These are phyloP conservation scores for Nothophytophthora sp. DNA, from an alignment of 352 stramenopile genomes.

Conservation along the genomic window DNA sequence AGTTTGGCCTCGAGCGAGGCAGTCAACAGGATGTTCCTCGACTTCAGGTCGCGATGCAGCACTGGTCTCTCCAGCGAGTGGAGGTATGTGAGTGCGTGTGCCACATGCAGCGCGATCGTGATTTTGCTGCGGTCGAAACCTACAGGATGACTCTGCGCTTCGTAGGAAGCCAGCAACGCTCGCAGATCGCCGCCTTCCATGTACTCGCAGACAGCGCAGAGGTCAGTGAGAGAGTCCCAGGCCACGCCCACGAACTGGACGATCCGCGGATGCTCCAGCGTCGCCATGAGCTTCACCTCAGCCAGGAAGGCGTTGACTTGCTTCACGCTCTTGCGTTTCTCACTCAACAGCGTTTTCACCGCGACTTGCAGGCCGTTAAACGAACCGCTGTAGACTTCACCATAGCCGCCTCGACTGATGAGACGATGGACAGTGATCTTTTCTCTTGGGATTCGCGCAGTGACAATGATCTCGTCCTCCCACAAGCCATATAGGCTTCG, in stretches of 20 bases:
- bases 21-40: slow-evolving; percentile 32
- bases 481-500: slow-evolving; percentile 10
- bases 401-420: slow-evolving; percentile 26
- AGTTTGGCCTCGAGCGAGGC: slow-evolving; percentile 24
- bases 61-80: slow-evolving; percentile 25
- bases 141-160: neutral
- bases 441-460: slow-evolving; percentile 23
- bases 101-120: slow-evolving; percentile 40
- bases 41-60: slow-evolving; percentile 50
- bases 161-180: slow-evolving; percentile 32
- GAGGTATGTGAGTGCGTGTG: slow-evolving; percentile 41
- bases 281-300: slow-evolving; percentile 55
- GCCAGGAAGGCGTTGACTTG: slow-evolving; percentile 24
- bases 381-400: slow-evolving; percentile 25
- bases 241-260: slow-evolving; percentile 56
- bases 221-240: slow-evolving; percentile 46
- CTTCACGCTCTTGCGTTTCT: slow-evolving; percentile 16
- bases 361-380: slow-evolving; percentile 18
- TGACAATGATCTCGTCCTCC: slow-evolving; percentile 24
- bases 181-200: slow-evolving; percentile 64
- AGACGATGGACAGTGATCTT: slow-evolving; percentile 19
- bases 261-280: slow-evolving; percentile 48
- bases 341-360: slow-evolving; percentile 21
- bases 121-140: slow-evolving; percentile 42
- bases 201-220: slow-evolving; percentile 54